phyloP scores from a whole-genome alignment of 2,329 filamentous ascomycete species.

The Bipolaris sorokiniana region DNA sequence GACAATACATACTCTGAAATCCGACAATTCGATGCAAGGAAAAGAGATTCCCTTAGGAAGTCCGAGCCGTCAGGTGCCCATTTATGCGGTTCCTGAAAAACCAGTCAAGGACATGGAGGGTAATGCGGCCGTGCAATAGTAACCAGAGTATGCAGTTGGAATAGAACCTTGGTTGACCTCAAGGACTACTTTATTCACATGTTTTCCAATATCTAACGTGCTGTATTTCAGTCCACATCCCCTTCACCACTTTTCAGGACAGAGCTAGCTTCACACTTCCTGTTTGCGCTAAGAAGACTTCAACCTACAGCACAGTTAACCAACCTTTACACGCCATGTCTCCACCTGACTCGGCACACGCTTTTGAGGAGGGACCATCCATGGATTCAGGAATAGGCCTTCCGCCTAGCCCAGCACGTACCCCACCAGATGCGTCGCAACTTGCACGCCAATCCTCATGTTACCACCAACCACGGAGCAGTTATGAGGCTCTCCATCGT shows the following conservation, averaged over 20 bases:
- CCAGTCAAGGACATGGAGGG: conserved; percentile 50
- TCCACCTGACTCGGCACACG: not conserved
- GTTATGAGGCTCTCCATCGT: not conserved
- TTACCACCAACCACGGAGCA: not conserved
- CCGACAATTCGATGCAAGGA: conserved; percentile 18
- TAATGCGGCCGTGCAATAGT: conserved; percentile 27
- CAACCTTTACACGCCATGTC: not conserved
- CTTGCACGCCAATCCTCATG: not conserved
- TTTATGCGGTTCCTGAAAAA: conserved; percentile 53
- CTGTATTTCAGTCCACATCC: not conserved
- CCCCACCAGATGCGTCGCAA: not conserved
- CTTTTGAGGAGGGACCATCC: not conserved
- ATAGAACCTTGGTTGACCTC: conserved; percentile 6
- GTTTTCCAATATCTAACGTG: not conserved
- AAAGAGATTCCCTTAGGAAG: conserved; percentile 33
- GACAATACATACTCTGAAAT: conserved; percentile 14
- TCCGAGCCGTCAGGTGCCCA: conserved; percentile 47
- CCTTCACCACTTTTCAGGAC: not conserved
- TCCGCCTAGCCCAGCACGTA: not conserved
- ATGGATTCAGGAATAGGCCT: conserved; percentile 10
- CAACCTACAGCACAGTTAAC: not conserved
- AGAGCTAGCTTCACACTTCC: not conserved
- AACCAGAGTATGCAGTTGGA: conserved; percentile 6
- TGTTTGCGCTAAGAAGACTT: not conserved
- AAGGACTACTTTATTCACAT: not conserved